Evolutionary conservation across 768 basidiomycete genomes (phyloP), one percentile per base, ranked within the genome.

Genomic region (Rubroboletus pulcherrimus): DNA sequence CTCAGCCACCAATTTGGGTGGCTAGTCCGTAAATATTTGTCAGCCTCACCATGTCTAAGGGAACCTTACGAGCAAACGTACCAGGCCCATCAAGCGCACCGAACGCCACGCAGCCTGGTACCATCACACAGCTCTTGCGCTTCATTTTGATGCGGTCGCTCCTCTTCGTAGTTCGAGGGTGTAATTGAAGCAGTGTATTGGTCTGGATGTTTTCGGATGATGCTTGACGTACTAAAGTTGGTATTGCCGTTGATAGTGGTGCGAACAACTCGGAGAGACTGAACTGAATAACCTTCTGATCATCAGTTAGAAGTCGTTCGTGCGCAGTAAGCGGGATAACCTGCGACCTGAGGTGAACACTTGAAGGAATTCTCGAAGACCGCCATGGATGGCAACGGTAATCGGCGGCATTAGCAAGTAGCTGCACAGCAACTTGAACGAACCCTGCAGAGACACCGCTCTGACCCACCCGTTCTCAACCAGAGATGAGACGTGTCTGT

Each of bases 1-100:
- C 49, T 59, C 63, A 37, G 48, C 37, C 54, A 61, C 53, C 50
- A 21, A 54, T 66, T 43, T 51, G 61, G 38, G 60, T 48, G 50
- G 55, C 56, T 60, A 53, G 44, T 58, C 53, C 49, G 54, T 50
- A 57, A 54, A 42, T 37, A 47, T 60, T 64, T 56, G 64, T 71
- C 68, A 71, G 55, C 57, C 21, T 53, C 48, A 35, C 42, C 35
- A 49, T 45, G 54, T 39, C 43, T 17, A 47, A 47, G 51, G 30
- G 33, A 51, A 21, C 24, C 38, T 58, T 47, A 53, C 44, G 47
- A n/a, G 35, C 34, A 48, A 59, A 50, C 60, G 19, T 56, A 61
- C 63, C 55, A 40, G 46, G 50, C 21, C 21, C 43, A 62, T 54
- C 51, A 59, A 41, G 56, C 58, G 54, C 49, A 59, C 55, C 42